Evolutionary conservation across 306 rosid genomes (phyloP), one percentile per base, ranked within the genome.

Genomic region (Fragaria vesca): DNA sequence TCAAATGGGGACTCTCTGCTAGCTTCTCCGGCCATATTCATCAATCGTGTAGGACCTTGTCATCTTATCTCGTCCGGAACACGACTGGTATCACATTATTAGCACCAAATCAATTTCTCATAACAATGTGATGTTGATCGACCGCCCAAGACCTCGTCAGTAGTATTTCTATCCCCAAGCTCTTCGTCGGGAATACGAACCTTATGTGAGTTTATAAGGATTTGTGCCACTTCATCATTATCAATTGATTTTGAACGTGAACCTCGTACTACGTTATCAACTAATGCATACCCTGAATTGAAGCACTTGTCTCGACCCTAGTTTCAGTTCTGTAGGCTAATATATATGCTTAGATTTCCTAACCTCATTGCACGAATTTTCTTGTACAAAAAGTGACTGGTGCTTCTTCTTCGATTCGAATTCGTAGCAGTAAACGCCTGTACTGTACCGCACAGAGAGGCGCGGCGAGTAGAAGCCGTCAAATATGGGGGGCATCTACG

Each of bases 391-490:
- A 55, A 55, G 28, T 55, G 62, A 43, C 4, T n/a, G 30, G 13
- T 55, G 30, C 18, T 48, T 48, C 8, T 38, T 68, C 32, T 40
- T n/a, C 52, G 46, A 43, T 43, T 38, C 42, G 36, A 10, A 43
- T 43, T 40, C 46, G 52, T n/a, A 42, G 72, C 32, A 67, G 32
- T 20, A 40, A 30, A 24, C 6, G 17, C 48, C 60, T 46, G 46
- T 74, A 43, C 13, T 30, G 70, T 32, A 46, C 51, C 2, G 62
- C 52, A 36, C 45, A 9, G 48, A 71, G 17, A 12, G 75, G 52
- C 69, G 61, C 76, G 81, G 81, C 76, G 21, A 72, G 28, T 38
- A 40, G 71, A 76, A 70, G 79, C 81, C 81, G 72, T 79, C 71
- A 11, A 58, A 75, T 71, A 78, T 79, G 75, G 50, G 57, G 55